Percentiles rank a stretch among this genome's conserved stretches.
Conservation (phyloP, 129 eudicot species). For the Flaveria ramosissima region DNA sequence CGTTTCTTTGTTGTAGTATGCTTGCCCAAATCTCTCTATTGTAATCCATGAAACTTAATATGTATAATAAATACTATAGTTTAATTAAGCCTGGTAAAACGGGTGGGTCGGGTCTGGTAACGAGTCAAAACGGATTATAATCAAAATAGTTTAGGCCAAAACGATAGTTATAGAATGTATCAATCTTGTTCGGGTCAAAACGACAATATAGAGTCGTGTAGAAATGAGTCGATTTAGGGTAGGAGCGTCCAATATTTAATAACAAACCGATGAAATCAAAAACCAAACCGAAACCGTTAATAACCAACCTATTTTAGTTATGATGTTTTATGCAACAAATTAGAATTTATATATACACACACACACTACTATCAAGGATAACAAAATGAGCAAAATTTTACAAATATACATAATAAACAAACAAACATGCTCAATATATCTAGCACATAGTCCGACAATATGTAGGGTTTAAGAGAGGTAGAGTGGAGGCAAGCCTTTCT, state of each 20-base stretch:
- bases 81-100: not conserved
- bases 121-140: not conserved
- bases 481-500: too few species aligned
- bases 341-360: not conserved
- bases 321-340: not conserved
- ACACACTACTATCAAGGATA: not conserved
- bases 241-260: too few species aligned
- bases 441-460: too few species aligned
- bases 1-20: constrained; percentile 32
- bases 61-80: constrained; percentile 14
- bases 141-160: not conserved
- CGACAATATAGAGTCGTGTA: not conserved
- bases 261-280: too few species aligned
- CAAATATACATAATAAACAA: not conserved
- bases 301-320: not conserved
- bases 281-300: too few species aligned
- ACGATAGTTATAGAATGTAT: not conserved
- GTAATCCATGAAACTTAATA: constrained; percentile 25
- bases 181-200: not conserved
- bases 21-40: constrained; percentile 20
- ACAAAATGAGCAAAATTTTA: not conserved
- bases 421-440: too few species aligned
- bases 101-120: not conserved
- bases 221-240: too few species aligned
- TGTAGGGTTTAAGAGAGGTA: too few species aligned